Percentiles rank a stretch among this genome's conserved stretches.
Evolutionary conservation across 164 flowering plant genomes (phyloP).

Genomic region (Vitis riparia): DNA sequence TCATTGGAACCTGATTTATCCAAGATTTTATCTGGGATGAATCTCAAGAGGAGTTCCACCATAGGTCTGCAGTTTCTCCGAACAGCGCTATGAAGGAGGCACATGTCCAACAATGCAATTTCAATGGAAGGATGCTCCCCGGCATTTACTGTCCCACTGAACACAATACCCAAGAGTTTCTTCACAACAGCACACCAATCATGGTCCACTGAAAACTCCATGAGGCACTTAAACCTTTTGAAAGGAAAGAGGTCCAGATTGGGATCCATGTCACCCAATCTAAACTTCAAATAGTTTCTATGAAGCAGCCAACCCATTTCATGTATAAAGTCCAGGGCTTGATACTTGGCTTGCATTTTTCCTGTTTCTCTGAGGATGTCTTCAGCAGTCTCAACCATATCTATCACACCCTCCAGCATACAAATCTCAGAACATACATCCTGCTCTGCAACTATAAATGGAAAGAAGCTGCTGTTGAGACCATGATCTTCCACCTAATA

Average conservation of each 20-base stretch:
- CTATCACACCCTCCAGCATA: constrained; percentile 56
- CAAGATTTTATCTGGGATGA: constrained; percentile 28
- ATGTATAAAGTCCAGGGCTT: constrained; percentile 66
- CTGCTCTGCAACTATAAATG: constrained; percentile 78
- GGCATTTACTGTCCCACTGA: constrained; percentile 48
- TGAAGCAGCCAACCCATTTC: constrained; percentile 94
- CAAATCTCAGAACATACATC: constrained; percentile 80
- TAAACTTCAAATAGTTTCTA: constrained; percentile 41
- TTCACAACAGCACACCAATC: constrained; percentile 89
- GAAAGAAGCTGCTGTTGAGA: constrained; percentile 69
- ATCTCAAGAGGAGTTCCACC: constrained; percentile 68
- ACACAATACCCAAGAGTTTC: constrained; percentile 59
- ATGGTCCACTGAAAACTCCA: constrained; percentile 77
- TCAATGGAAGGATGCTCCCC: constrained; percentile 44
- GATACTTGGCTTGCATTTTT: constrained; percentile 30
- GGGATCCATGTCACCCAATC: constrained; percentile 34
- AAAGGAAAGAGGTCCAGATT: constrained; percentile 43
- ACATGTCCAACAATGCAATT: constrained; percentile 48
- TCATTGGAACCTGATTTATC: constrained; percentile 20
- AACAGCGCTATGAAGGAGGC: constrained; percentile 77
- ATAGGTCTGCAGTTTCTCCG: constrained; percentile 55
- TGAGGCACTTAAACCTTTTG: constrained; percentile 58
- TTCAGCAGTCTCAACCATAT: constrained; percentile 28
- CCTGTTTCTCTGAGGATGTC: constrained; percentile 14
- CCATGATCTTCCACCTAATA: constrained; percentile 76